Evolutionary conservation across 106 monocot species (phyloP), one percentile per base, ranked within the genome.

Genomic region (Hemerocallis citrina): DNA sequence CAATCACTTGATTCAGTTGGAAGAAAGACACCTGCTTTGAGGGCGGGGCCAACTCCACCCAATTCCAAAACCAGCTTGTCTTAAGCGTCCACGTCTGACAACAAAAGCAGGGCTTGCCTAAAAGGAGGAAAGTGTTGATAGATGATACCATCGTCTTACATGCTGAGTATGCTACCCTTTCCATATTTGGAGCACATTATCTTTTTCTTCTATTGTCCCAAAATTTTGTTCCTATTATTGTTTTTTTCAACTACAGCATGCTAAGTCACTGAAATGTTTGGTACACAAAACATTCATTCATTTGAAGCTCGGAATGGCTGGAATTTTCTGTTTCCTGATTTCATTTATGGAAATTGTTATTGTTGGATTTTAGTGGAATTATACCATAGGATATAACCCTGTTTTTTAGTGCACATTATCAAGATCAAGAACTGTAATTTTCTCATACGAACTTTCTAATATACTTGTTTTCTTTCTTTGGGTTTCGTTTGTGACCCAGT

Each of bases 121-220:
- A 84, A 55, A 81, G 88, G 57, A 98, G 92, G 59, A 99, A 99
- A 69, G 77, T 80, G 55, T 76, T 87, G 21, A 10, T 85, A 48
- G 98, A 99, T 78, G 98, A 99, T 79, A 55, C 85, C 37, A 92
- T 85, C 79, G 88, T 99, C 45, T 75, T 99, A 59, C 98, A 92
- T 80, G 91, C 98, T 42, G 98, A 99, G 98, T 99, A 85, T 39
- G 91, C 80, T 7, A 40, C 51, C 34, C 59, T 28, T 65, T 28
- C 16, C 33, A 37, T 15, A 36, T 5, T 61, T 61, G 20, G 11
- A 43, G 5, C 29, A 36, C 55, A 34, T 2, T 11, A 4, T 11
- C 23, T 10, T 42, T 42, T 0, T 14, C 14, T 38, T 33, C 29
- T 38, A 38, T 15, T 29, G 34, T n/a, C 7, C 2, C 29, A 63